Base-by-base conservation (phyloP, 2,329 filamentous ascomycete species). In the Fonsecaea multimorphosa region DNA sequence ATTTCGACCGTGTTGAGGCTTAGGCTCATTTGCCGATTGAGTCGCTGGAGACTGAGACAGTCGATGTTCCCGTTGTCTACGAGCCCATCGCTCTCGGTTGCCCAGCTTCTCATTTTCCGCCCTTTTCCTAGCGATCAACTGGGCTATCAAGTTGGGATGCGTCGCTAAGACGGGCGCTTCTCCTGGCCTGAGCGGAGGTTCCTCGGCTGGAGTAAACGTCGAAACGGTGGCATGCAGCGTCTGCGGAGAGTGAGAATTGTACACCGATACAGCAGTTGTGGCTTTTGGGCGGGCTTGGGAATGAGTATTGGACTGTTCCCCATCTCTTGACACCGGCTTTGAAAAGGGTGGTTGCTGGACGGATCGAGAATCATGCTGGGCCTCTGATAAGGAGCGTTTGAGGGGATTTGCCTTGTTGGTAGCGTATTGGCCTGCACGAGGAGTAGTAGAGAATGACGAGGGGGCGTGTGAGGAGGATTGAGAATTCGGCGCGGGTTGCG, bases 61-160 rank as follows among this genome's bases (percentile, higher is more conserved):
- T 58, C 32, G 49, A 56, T 69, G 63, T 55, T 67, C 67, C 24
- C 38, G 58, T 51, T 69, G 68, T 54, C 52, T 57, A 49, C 66
- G 66, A 4, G 56, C 51, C 68, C 68, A 70, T 54, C 54, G 58
- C 54, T 64, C 59, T 40, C 64, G 58, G 31, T 61, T 54, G 14
- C 68, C 68, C n/a, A 34, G 62, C 5, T 58, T 60, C 38, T 68
- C 68, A 53, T 68, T 68, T 44, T 68, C 68, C 7, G 64, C 68
- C 36, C 68, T 64, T 51, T 68, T 70, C 22, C 53, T 54, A 2
- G 66, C 68, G 14, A 70, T 58, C 56, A 70, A 49, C n/a, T 59
- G 54, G 1, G 68, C 68, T 53, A 70, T 70, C 31, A 67, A 57
- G 38, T 67, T 68, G 1, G 66, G 64, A 32, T 70, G 68, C 2